A percentile compares a stretch with the other conserved stretches of the same genome.
These are phyloP conservation scores for Sporothrix pseudoabietina DNA, from an alignment of 2,329 filamentous ascomycete species.

Conservation along the genomic window DNA sequence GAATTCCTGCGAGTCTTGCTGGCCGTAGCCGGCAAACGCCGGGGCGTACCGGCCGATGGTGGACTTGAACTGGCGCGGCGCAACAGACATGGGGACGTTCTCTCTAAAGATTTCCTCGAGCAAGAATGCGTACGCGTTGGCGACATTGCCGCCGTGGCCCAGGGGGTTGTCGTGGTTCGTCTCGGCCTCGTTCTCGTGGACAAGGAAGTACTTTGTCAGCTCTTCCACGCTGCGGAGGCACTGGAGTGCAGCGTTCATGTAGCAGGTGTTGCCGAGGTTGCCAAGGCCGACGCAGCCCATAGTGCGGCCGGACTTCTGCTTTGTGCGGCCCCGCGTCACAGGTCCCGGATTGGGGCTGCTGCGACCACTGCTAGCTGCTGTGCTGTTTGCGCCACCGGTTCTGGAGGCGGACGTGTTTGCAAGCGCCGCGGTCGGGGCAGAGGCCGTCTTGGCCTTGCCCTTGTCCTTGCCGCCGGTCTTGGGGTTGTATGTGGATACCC, in stretches of 20 bases:
- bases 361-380: slow-evolving; percentile 60
- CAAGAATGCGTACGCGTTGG: slow-evolving; percentile 77
- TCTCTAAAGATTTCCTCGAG: slow-evolving; percentile 78
- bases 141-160: slow-evolving; percentile 81
- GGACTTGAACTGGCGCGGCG: slow-evolving; percentile 79
- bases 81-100: slow-evolving; percentile 65
- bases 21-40: slow-evolving; percentile 89
- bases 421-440: slow-evolving; percentile 58
- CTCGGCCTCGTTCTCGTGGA: slow-evolving; percentile 72
- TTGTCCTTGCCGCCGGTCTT: slow-evolving; percentile 39
- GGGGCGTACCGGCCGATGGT: slow-evolving; percentile 79
- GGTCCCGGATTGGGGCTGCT: slow-evolving; percentile 66
- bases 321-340: slow-evolving; percentile 71
- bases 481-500: slow-evolving; percentile 55
- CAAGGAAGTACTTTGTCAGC: slow-evolving; percentile 86
- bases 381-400: slow-evolving; percentile 40
- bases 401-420: slow-evolving; percentile 43
- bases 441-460: slow-evolving; percentile 39
- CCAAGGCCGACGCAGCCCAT: slow-evolving; percentile 79
- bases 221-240: slow-evolving; percentile 94
- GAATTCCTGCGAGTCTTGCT: slow-evolving; percentile 98
- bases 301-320: slow-evolving; percentile 69
- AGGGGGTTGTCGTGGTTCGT: slow-evolving; percentile 85
- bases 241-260: slow-evolving; percentile 97
- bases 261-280: slow-evolving; percentile 96